phyloP scores from a whole-genome alignment of 495 filamentous ascomycete genomes.

The Chaetomium tenue region DNA sequence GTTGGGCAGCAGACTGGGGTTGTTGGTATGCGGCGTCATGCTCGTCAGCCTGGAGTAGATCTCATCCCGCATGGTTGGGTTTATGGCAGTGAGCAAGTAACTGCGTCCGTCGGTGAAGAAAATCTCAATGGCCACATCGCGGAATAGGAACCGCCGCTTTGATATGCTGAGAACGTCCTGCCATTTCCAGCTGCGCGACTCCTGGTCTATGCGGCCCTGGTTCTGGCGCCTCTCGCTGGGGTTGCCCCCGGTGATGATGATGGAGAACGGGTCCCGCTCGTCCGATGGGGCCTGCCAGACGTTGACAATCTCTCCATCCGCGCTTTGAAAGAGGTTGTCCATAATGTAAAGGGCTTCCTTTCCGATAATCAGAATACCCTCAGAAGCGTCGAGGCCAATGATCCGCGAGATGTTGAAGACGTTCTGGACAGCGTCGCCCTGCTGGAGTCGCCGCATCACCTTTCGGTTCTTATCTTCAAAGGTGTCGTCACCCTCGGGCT shows the following conservation, averaged over 20 bases:
- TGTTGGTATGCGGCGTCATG: slow-evolving; percentile 74
- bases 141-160: slow-evolving; percentile 90
- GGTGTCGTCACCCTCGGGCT: slow-evolving; percentile 76
- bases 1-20: slow-evolving; percentile 49
- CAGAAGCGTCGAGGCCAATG: slow-evolving; percentile 84
- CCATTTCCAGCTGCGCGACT: slow-evolving; percentile 90
- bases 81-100: slow-evolving; percentile 83
- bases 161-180: slow-evolving; percentile 94
- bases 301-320: slow-evolving; percentile 93
- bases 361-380: slow-evolving; percentile 90
- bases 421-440: slow-evolving; percentile 86
- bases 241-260: slow-evolving; percentile 83
- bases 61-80: slow-evolving; percentile 68
- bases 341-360: slow-evolving; percentile 90
- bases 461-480: slow-evolving; percentile 97
- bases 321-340: slow-evolving; percentile 89
- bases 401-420: slow-evolving; percentile 95
- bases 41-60: slow-evolving; percentile 68
- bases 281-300: slow-evolving; percentile 90
- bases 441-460: slow-evolving; percentile 90
- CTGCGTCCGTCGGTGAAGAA: slow-evolving; percentile 97
- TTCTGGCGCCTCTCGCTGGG: slow-evolving; percentile 55
- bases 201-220: slow-evolving; percentile 60
- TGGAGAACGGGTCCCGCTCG: slow-evolving; percentile 91
- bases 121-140: slow-evolving; percentile 90